Percentiles rank a stretch among this genome's conserved stretches.
phyloP scores from a whole-genome alignment of 768 basidiomycete species.

The Sistotremastrum niveocremeum region DNA sequence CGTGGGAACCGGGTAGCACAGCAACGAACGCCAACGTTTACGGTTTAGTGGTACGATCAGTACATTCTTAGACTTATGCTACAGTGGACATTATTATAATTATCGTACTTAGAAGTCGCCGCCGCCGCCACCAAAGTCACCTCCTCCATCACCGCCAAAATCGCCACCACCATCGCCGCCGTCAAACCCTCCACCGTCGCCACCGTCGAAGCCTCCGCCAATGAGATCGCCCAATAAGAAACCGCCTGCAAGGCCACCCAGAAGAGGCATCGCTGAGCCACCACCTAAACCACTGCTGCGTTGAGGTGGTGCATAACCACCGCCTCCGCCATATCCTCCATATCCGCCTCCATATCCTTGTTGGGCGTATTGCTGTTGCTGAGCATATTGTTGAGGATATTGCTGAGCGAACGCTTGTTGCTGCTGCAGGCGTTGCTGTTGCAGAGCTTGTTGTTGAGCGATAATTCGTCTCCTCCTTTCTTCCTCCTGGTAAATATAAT shows the following conservation, averaged over 20 bases:
- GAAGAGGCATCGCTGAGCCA: constrained; percentile 25
- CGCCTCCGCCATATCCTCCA: constrained; percentile 10
- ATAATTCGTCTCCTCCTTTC: constrained; percentile 13
- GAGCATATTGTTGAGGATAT: constrained; percentile 3
- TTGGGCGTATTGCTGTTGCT: constrained; percentile 1
- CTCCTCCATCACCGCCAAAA: constrained; percentile 8
- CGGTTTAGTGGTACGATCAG: too few species aligned
- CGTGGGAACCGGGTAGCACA: too few species aligned
- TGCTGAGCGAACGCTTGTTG: constrained; percentile 2
- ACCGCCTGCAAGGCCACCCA: constrained; percentile 37
- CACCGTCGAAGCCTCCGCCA: constrained; percentile 21
- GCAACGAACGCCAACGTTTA: too few species aligned
- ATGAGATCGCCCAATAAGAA: constrained; percentile 34
- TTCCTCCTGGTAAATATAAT: constrained; percentile 8
- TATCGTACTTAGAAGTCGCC: not conserved
- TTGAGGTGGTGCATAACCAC: constrained; percentile 1
- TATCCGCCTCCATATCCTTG: constrained; percentile 6
- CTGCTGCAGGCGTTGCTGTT: constrained; percentile 10
- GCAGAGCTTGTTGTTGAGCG: constrained; percentile 19
- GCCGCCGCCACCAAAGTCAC: constrained; percentile 12
- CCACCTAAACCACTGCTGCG: constrained; percentile 13
- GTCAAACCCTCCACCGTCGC: constrained; percentile 13
- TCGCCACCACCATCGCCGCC: constrained; percentile 11
- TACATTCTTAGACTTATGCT: too few species aligned
- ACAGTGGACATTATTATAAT: too few species aligned